Evolutionary conservation across 108 stramenopile genomes (phyloP), one percentile per base, ranked within the genome.

Genomic region (Mediolabrus comicus): DNA sequence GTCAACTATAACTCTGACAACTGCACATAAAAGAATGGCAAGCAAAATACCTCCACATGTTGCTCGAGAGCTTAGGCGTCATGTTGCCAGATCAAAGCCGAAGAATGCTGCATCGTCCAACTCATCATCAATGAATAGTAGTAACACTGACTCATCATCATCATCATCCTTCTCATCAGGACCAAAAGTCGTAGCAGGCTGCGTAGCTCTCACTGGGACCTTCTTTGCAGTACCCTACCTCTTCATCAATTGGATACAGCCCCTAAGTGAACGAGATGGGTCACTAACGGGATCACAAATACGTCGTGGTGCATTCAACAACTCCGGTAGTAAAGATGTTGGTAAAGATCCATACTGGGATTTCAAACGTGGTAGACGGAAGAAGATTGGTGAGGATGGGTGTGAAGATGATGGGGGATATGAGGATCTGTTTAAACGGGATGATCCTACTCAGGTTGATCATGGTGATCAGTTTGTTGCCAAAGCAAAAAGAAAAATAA

Each of bases 321-420:
- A 92, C 70, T 81, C 79, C 3, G 91, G 91, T 12, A 72, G 76
- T 9, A 67, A 61, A 33, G 92, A 94, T 80, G 90, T 75, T 0
- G 92, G 92, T 0, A 84, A 83, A 53, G 92, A 94, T 82, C 87
- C 88, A 1, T 85, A 90, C 69, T 94, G 92, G 92, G 85, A 91
- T 71, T 88, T 86, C 67, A 82, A 81, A 34, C 81, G 53, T 10
- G 88, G 89, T n/a, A 62, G 63, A 31, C 19, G 76, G 41, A 77
- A 67, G 62, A 77, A 67, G 58, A 28, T 63, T 4, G 74, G 74
- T 2, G 74, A 75, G 24, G 74, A 75, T 36, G 74, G 74, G 0
- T 84, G 87, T 52, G 75, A 67, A 0, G 83, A 85, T 72, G 80
- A 83, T 54, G 81, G 83, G 57, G 83, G 83, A 24, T 88, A 85